Conservation (phyloP, 352 stramenopile genomes). For the Phytopythium kandeliae region DNA sequence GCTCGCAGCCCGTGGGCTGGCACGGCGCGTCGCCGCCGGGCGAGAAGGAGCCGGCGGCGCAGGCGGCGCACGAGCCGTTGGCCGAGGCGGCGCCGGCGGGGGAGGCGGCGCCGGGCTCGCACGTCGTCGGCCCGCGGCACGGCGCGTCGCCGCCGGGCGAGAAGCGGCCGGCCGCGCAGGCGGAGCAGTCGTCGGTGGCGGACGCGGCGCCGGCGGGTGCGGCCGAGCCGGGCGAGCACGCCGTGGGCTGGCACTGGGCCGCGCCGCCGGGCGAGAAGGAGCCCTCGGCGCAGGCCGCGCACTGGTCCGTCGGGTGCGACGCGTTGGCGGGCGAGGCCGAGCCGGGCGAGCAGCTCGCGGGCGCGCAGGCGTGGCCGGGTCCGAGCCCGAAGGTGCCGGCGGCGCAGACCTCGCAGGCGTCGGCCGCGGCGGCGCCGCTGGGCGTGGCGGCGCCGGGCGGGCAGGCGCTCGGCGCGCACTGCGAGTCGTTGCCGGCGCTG, state of each 20-base stretch:
- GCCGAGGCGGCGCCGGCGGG: slow-evolving; percentile 17
- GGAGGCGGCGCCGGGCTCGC: slow-evolving; percentile 25
- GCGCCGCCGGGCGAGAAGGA: slow-evolving; percentile 24
- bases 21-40: slow-evolving; percentile 22
- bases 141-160: slow-evolving; percentile 24
- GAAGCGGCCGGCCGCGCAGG: slow-evolving; percentile 34
- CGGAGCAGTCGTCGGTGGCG: slow-evolving; percentile 24
- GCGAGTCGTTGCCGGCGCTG: slow-evolving; percentile 23
- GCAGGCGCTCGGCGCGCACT: slow-evolving; percentile 24
- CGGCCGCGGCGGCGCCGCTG: slow-evolving; percentile 16
- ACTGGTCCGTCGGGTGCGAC: slow-evolving; percentile 20
- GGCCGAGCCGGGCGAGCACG: slow-evolving; percentile 25
- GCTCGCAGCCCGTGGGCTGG: slow-evolving; percentile 19
- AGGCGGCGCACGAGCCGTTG: slow-evolving; percentile 24
- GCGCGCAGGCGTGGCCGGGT: slow-evolving; percentile 17
- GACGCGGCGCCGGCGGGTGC: slow-evolving; percentile 32
- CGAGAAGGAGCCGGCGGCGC: slow-evolving; percentile 39
- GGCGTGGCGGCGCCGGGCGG: slow-evolving; percentile 19
- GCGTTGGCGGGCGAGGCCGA: slow-evolving; percentile 19
- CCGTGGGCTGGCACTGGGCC: slow-evolving; percentile 20
- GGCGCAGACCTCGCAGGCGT: slow-evolving; percentile 24
- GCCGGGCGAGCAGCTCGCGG: slow-evolving; percentile 19
- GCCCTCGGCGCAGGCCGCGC: slow-evolving; percentile 19
- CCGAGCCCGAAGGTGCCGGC: slow-evolving; percentile 30
- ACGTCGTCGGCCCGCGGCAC: slow-evolving; percentile 28